A percentile compares a stretch with the other conserved stretches of the same genome.
Evolutionary conservation across 176 grass and related monocot genomes (phyloP).

Genomic region (Oryza punctata): DNA sequence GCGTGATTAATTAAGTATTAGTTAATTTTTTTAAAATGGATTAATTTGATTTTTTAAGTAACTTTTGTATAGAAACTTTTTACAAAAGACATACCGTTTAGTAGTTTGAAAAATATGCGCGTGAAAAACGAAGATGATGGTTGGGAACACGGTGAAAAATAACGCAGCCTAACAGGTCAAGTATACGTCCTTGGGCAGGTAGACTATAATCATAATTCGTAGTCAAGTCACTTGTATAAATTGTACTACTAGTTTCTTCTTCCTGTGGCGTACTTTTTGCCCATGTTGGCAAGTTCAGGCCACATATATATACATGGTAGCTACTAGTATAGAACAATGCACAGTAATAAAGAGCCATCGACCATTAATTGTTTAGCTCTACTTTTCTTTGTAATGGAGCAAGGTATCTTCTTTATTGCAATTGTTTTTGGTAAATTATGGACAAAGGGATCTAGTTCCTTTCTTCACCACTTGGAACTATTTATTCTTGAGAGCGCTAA

Average conservation of each 20-base stretch:
- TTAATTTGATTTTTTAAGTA: too few species aligned
- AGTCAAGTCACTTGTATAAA: background rate
- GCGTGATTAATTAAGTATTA: too few species aligned
- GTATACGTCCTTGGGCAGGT: background rate
- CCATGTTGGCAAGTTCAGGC: background rate
- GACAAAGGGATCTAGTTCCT: conserved; percentile 27
- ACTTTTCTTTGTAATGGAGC: conserved; percentile 17
- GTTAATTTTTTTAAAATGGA: too few species aligned
- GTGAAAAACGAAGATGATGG: too few species aligned
- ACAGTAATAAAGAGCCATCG: background rate
- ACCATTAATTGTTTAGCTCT: background rate
- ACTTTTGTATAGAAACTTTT: too few species aligned
- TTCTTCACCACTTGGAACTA: background rate
- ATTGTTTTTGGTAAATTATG: background rate
- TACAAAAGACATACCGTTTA: too few species aligned
- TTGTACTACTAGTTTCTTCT: background rate
- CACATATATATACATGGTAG: background rate
- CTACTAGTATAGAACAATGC: background rate
- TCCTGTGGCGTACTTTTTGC: background rate
- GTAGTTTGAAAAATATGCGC: too few species aligned
- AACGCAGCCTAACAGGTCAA: background rate
- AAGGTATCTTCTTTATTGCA: conserved; percentile 4
- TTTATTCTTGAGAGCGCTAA: background rate
- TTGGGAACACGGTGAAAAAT: too few species aligned
- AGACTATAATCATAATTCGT: background rate